Percentiles rank a stretch among this genome's conserved stretches.
These are phyloP conservation scores for Globisporangium iwayamae DNA, from an alignment of 352 stramenopile species.

Conservation along the genomic window DNA sequence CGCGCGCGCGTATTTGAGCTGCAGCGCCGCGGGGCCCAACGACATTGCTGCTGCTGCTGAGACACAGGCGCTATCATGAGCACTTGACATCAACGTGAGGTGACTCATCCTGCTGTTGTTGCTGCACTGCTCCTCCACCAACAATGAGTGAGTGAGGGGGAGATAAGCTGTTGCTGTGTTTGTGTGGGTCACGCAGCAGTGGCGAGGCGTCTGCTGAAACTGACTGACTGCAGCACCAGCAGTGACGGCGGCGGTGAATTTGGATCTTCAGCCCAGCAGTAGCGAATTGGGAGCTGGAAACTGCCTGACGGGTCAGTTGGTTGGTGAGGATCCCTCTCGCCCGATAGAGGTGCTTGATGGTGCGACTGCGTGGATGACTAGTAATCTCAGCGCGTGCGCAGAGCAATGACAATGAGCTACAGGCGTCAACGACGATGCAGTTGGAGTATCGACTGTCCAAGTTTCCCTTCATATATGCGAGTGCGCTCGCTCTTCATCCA, in stretches of 20 bases:
- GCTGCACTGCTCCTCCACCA: not conserved
- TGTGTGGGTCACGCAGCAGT: not conserved
- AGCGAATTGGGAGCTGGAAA: not conserved
- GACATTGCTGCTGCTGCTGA: not conserved
- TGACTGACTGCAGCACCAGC: not conserved
- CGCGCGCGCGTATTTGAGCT: constrained; percentile 40
- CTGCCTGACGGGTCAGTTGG: not conserved
- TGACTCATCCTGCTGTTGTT: not conserved
- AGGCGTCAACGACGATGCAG: too few relatives aligned
- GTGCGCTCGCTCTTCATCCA: not conserved
- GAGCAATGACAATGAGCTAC: too few relatives aligned
- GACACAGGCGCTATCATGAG: not conserved
- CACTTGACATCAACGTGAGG: not conserved
- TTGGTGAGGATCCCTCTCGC: not conserved
- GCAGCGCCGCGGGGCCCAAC: constrained; percentile 11
- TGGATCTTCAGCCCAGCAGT: not conserved
- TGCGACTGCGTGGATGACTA: too few relatives aligned
- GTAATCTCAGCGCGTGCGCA: too few relatives aligned
- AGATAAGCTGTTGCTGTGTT: not conserved
- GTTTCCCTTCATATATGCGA: too few relatives aligned
- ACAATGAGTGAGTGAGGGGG: not conserved
- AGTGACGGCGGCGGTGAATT: not conserved
- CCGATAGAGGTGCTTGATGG: too few relatives aligned
- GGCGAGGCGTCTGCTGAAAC: not conserved
- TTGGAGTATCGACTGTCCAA: too few relatives aligned